Percentiles rank a stretch among this genome's conserved stretches.
phyloP scores from a whole-genome alignment of 345 rosid species.

The Brassica carinata region DNA sequence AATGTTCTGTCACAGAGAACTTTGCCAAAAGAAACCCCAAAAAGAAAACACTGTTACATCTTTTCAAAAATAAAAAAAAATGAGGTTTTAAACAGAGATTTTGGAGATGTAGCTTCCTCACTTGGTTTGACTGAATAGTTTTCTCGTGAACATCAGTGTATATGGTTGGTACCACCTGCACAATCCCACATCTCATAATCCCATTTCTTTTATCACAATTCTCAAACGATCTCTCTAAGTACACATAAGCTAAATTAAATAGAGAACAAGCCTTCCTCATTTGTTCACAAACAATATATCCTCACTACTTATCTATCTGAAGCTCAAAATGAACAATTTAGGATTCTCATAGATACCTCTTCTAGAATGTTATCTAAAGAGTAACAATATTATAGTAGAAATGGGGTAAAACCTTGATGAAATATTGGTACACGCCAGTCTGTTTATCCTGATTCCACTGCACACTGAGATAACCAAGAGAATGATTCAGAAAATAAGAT shows the following conservation, averaged over 20 bases:
- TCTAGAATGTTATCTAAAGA: not conserved
- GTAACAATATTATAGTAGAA: not conserved
- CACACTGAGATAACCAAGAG: slow-evolving; percentile 48
- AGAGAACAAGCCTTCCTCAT: not conserved
- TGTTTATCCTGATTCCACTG: slow-evolving; percentile 76
- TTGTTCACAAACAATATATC: not conserved
- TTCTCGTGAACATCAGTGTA: slow-evolving; percentile 68
- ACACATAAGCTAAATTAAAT: not conserved
- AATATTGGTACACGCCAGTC: slow-evolving; percentile 88
- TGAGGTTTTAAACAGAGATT: not conserved
- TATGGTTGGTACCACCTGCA: slow-evolving; percentile 85
- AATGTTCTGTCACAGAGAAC: slow-evolving; percentile 94
- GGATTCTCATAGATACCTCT: slow-evolving; percentile 1
- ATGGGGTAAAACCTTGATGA: slow-evolving; percentile 61
- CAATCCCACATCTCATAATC: slow-evolving; percentile 26
- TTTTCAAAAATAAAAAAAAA: not conserved
- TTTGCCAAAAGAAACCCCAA: not conserved
- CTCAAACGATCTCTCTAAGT: slow-evolving; percentile 46
- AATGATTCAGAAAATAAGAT: slow-evolving; percentile 12
- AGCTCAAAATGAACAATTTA: not conserved
- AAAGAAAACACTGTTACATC: not conserved
- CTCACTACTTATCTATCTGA: not conserved
- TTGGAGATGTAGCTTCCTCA: slow-evolving; percentile 13
- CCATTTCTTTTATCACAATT: not conserved
- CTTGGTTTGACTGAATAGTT: slow-evolving; percentile 76